A percentile compares a stretch with the other conserved stretches of the same genome.
These are phyloP conservation scores for Pelagophyceae sp. DNA, from an alignment of 352 stramenopile species.

Conservation along the genomic window DNA sequence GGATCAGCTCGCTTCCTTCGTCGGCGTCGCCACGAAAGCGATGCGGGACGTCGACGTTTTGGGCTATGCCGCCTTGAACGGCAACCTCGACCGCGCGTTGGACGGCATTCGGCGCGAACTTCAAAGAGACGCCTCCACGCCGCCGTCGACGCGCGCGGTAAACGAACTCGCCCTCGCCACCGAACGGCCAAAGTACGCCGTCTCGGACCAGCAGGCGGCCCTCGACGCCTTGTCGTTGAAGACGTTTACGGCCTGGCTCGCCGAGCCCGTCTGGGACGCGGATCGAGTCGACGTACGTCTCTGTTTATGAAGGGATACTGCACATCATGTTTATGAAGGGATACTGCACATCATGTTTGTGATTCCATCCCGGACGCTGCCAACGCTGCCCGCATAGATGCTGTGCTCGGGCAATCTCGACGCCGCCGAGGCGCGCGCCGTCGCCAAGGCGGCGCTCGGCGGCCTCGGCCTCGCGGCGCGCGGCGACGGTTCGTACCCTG, in stretches of 20 bases:
- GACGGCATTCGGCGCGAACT: neutral
- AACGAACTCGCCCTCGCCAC: neutral
- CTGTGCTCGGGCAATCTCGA: neutral
- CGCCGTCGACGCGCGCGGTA: neutral
- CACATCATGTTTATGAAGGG: too few relatives aligned
- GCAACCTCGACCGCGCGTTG: neutral
- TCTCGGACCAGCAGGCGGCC: neutral
- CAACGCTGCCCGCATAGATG: neutral
- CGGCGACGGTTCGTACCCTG: neutral
- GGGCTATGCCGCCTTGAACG: neutral
- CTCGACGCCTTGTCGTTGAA: neutral
- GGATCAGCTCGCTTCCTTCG: neutral
- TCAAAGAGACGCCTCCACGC: neutral
- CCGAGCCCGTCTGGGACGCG: neutral
- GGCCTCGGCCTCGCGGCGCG: neutral
- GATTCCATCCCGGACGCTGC: too few relatives aligned
- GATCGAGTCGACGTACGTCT: too few relatives aligned
- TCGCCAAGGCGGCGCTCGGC: neutral
- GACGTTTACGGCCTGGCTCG: neutral
- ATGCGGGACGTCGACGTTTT: neutral
- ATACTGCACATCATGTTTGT: too few relatives aligned
- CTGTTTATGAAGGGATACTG: too few relatives aligned
- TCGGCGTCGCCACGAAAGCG: neutral
- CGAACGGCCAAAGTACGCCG: neutral
- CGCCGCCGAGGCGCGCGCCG: neutral